phyloP scores from a whole-genome alignment of 2,329 filamentous ascomycete genomes.

The Cercospora citrullina region DNA sequence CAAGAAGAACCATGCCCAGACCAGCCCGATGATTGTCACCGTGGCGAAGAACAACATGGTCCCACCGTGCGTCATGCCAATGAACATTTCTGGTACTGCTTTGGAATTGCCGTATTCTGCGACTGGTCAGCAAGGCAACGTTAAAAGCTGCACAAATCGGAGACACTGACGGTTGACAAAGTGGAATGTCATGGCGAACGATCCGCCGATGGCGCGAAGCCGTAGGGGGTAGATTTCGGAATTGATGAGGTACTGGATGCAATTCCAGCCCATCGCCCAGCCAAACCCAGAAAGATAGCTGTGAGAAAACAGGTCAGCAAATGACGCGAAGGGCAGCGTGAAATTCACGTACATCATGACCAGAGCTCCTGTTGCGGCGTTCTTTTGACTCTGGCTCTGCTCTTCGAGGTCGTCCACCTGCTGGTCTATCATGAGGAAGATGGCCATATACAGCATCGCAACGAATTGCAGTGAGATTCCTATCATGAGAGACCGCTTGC shows the following conservation, averaged over 20 bases:
- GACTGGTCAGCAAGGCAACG: neutral
- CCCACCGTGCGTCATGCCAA: conserved; percentile 59
- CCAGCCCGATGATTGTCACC: conserved; percentile 66
- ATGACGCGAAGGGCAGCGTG: neutral
- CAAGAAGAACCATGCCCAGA: conserved; percentile 60
- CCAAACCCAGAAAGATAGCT: conserved; percentile 60
- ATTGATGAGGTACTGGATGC: conserved; percentile 70
- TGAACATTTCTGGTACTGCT: conserved; percentile 71
- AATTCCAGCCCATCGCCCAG: conserved; percentile 57
- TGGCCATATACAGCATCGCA: conserved; percentile 57
- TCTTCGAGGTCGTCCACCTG: conserved; percentile 53
- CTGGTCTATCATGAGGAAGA: conserved; percentile 60
- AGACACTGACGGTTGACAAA: conserved; percentile 58
- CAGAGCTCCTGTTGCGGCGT: conserved; percentile 65
- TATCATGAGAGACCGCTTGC: conserved; percentile 59
- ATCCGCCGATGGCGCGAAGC: conserved; percentile 69
- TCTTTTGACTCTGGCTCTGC: conserved; percentile 53
- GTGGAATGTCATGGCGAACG: conserved; percentile 74
- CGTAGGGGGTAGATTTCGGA: conserved; percentile 75
- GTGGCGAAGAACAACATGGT: conserved; percentile 76
- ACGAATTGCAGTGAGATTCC: conserved; percentile 41
- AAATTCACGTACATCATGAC: conserved; percentile 41
- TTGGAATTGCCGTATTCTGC: conserved; percentile 67
- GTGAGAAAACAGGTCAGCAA: neutral
- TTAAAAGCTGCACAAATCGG: neutral